Base-by-base conservation (phyloP, 2,329 filamentous ascomycete genomes). In the Beauveria pseudobassiana region DNA sequence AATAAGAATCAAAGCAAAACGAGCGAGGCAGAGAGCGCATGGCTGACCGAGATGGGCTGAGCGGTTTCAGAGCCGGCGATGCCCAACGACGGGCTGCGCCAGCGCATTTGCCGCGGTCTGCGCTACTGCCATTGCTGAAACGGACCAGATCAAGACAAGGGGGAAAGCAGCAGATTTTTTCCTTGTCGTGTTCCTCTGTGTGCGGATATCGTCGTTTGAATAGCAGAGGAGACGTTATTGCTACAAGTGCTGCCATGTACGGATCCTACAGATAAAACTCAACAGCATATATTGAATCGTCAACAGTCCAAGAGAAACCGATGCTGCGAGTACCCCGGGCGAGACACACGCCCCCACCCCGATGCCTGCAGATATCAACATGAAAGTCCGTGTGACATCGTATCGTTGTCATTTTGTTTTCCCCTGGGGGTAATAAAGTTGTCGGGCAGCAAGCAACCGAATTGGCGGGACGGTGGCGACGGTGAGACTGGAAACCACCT, bases 311-410 rank as follows among this genome's bases (percentile, higher is more conserved):
- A 34, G 30, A 34, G 30, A 34, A 34, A 14, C 30, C 12, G 30
- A 34, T 34, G 30, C 12, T 34, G 30, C 5, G 12, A 34, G 30
- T 14, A 14, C 30, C 30, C 30, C 12, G 9, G 30, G 12, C 30
- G 30, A 34, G 30, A 34, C 30, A 34, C 12, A 34, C 12, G 12
- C 30, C n/a, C 24, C 43, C 26, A 24, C 48, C 34, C 30, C 42
- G 45, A 49, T 58, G 20, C 34, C 22, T 43, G 34, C 30, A 43
- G 34, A 51, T 52, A 22, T 34, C 1, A 22, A 14, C 12, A 34
- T 26, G 16, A 20, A 49, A 40, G 22, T 50, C 48, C 22, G 56
- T 59, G 56, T 52, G 22, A 59, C 56, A 48, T 59, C 38, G 56
- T 51, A 51, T 51, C 24, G 24, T 26, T 14, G 8, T n/a, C 12